Percentiles rank a stretch among this genome's conserved stretches.
Conservation (phyloP, 2,329 filamentous ascomycete genomes). For the Nigrospora oryzae region DNA sequence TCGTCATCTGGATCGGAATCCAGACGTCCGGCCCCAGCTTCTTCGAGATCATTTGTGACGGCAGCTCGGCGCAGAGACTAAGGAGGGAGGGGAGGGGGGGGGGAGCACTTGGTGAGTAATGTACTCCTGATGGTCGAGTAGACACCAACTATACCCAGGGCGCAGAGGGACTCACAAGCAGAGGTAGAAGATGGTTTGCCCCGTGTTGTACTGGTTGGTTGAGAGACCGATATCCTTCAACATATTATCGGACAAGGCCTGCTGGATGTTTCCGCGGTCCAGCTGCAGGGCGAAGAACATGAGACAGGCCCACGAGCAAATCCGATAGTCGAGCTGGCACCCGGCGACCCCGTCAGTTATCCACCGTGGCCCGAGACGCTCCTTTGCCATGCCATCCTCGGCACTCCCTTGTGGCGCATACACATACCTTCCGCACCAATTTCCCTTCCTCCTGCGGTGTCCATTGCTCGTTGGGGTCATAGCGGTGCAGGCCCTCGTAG, state of each 20-base stretch:
- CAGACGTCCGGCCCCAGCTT: slow-evolving; percentile 14
- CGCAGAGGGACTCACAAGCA: slow-evolving; percentile 2
- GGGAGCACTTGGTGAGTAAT: neutral
- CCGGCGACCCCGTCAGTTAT: too few species aligned
- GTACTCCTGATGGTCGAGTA: too few species aligned
- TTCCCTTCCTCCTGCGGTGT: slow-evolving; percentile 4
- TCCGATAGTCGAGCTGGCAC: slow-evolving; percentile 31
- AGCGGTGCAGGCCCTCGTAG: slow-evolving; percentile 6
- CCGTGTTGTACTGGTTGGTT: slow-evolving; percentile 16
- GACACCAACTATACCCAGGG: neutral
- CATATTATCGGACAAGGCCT: slow-evolving; percentile 24
- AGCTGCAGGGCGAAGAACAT: slow-evolving; percentile 46
- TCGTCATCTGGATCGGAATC: slow-evolving; percentile 25
- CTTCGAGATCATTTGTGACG: slow-evolving; percentile 14
- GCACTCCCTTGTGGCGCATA: too few species aligned
- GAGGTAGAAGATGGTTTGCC: slow-evolving; percentile 6
- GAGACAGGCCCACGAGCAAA: slow-evolving; percentile 41
- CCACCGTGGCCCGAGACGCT: too few species aligned
- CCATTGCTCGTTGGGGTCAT: slow-evolving; percentile 4
- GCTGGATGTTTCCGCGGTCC: slow-evolving; percentile 34
- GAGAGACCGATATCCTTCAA: slow-evolving; percentile 21
- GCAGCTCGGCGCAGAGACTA: slow-evolving; percentile 11
- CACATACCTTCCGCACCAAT: slow-evolving; percentile 4
- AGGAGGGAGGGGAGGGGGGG: neutral
- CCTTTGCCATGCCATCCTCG: too few species aligned